phyloP scores from a whole-genome alignment of 345 rosid species.

The Xanthoceras sorbifolium region DNA sequence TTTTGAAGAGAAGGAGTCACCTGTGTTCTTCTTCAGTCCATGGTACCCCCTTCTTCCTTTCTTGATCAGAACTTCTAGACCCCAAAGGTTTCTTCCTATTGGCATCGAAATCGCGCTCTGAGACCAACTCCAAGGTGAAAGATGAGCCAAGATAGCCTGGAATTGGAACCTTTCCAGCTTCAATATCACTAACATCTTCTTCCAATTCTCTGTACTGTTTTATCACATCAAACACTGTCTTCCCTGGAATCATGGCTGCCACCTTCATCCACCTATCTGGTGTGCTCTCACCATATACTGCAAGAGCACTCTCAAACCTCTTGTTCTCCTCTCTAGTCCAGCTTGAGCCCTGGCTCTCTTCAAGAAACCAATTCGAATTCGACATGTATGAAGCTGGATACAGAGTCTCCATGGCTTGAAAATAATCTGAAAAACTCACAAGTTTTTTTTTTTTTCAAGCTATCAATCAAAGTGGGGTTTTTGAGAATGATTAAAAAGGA shows the following conservation, averaged over 20 bases:
- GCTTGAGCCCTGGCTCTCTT: conserved; percentile 29
- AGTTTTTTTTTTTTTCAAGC: not conserved
- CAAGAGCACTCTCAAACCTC: conserved; percentile 76
- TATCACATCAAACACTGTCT: conserved; percentile 66
- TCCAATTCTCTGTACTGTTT: conserved; percentile 66
- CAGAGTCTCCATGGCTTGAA: conserved; percentile 56
- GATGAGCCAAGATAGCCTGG: conserved; percentile 64
- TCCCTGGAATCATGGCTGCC: conserved; percentile 74
- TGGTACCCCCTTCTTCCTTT: conserved; percentile 90
- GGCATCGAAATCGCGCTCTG: conserved; percentile 35
- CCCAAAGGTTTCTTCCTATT: conserved; percentile 54
- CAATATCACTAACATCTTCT: conserved; percentile 69
- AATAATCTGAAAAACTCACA: not conserved
- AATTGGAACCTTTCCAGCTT: conserved; percentile 72
- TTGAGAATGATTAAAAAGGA: conserved; percentile 18
- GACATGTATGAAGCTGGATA: conserved; percentile 44
- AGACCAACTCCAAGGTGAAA: conserved; percentile 40
- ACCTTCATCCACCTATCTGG: conserved; percentile 74
- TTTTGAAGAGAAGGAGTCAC: conserved; percentile 35
- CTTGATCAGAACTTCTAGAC: conserved; percentile 58
- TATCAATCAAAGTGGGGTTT: not conserved
- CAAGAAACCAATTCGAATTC: conserved; percentile 29
- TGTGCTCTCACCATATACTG: conserved; percentile 58
- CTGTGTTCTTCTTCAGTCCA: conserved; percentile 99
- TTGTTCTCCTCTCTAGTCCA: conserved; percentile 89